Conservation (phyloP, 106 monocot species). For the Phalaenopsis equestris region DNA sequence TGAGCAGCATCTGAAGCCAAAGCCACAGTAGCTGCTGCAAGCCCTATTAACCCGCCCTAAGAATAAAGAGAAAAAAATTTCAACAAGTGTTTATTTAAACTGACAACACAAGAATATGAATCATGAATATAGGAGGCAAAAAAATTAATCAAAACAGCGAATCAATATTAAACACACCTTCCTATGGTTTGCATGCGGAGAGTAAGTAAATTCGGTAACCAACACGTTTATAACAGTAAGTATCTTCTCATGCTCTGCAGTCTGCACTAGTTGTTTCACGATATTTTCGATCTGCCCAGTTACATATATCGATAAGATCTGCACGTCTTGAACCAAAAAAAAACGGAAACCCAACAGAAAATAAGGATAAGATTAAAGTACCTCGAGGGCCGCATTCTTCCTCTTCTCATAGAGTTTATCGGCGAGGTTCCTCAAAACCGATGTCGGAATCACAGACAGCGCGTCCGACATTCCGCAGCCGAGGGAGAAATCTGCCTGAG, state of each 20-base stretch:
- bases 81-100: background rate
- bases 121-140: background rate
- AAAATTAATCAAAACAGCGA: background rate
- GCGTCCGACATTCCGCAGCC: conserved; percentile 51
- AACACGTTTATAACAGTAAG: conserved; percentile 17
- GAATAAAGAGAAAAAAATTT: conserved; percentile 9
- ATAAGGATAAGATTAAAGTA: conserved; percentile 10
- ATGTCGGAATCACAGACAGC: conserved; percentile 54
- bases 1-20: conserved; percentile 76
- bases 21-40: conserved; percentile 93
- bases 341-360: background rate
- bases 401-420: conserved; percentile 99
- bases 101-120: background rate
- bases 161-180: conserved; percentile 39
- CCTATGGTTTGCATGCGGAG: conserved; percentile 36
- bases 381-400: conserved; percentile 95
- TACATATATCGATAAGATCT: background rate
- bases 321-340: background rate
- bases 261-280: conserved; percentile 20
- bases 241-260: conserved; percentile 28
- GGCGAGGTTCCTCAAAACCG: conserved; percentile 68
- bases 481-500: background rate
- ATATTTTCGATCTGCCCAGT: conserved; percentile 31
- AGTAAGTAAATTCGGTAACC: conserved; percentile 18
- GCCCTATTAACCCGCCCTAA: conserved; percentile 92